Base-by-base conservation (phyloP, 306 rosid species). In the Quercus bicolor region DNA sequence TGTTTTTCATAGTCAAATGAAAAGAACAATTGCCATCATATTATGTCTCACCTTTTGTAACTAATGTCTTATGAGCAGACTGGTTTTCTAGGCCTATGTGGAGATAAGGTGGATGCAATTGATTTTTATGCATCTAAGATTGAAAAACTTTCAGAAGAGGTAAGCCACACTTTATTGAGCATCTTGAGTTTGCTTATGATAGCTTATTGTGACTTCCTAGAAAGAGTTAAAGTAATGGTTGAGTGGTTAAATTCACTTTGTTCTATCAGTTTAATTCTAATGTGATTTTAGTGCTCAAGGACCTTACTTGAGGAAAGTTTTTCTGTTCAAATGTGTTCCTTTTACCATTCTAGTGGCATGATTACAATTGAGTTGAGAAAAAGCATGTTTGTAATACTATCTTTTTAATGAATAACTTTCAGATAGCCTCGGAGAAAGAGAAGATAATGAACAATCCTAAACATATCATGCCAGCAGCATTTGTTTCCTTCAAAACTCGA, bases 81-180 rank as follows among this genome's bases (percentile, higher is more conserved):
- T 86, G 97, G 98, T 74, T 93, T 83, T 88, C 89, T 95, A 64
- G 99, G 99, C 45, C 89, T 95, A 40, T 90, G 93, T 19, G 98
- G 99, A 10, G 86, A 60, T 6, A 73, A 23, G 68, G 93, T 95
- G 73, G 99, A 95, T 77, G 93, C 97, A 3, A 91, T 95, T 64
- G 91, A 93, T 75, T 90, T 80, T 74, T 88, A 87, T 73, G 81
- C 89, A 70, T 82, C 80, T 57, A 89, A 93, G 86, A 56, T 88
- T 20, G 90, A 87, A 76, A 84, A 75, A 43, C 72, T 91, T 61
- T 81, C 93, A 71, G 74, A 80, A 78, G 97, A 91, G 77, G 99
- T 92, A 84, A 87, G 95, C 33, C 56, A 51, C 37, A 51, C 54
- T 78, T 73, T 14, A 26, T 72, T 56, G 14, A 56, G 70, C 61